These are phyloP conservation scores for Chamaenerion angustifolium DNA, from an alignment of 345 rosid genomes.

Conservation along the genomic window DNA sequence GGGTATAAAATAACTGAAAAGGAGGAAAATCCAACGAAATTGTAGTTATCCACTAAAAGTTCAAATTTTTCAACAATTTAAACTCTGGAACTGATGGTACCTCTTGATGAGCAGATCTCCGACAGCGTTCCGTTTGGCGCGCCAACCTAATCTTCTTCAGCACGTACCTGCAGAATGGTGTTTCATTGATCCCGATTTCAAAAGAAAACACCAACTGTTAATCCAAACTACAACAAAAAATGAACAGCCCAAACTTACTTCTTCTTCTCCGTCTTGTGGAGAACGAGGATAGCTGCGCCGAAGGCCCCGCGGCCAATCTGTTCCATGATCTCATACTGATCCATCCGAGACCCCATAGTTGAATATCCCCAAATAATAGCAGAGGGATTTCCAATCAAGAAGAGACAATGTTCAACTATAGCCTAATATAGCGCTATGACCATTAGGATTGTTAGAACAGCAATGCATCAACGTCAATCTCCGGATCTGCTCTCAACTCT, in stretches of 20 bases:
- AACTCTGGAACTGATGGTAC: conserved; percentile 19
- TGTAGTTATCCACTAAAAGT: not conserved
- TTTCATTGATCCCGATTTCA: conserved; percentile 3
- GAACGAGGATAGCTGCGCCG: conserved; percentile 92
- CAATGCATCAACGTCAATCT: conserved; percentile 5
- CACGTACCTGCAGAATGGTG: conserved; percentile 46
- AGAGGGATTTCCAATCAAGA: not conserved
- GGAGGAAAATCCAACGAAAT: not conserved
- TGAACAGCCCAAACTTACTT: conserved; percentile 22
- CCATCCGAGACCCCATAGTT: conserved; percentile 90
- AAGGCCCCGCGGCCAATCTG: conserved; percentile 99
- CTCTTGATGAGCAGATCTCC: conserved; percentile 99
- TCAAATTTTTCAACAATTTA: too few species aligned
- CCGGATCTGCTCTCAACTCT: conserved; percentile 3
- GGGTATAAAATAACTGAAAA: not conserved
- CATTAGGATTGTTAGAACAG: not conserved
- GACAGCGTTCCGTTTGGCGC: conserved; percentile 85
- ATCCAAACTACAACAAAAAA: not conserved
- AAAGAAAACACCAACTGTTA: not conserved
- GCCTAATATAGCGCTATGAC: too few species aligned
- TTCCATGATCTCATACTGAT: conserved; percentile 98
- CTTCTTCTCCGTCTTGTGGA: conserved; percentile 83
- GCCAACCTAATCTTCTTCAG: conserved; percentile 98
- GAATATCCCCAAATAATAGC: conserved; percentile 1
- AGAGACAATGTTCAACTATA: not conserved